These are phyloP conservation scores for Irpex sp. DNA, from an alignment of 1,284 basidiomycete species.

Conservation along the genomic window DNA sequence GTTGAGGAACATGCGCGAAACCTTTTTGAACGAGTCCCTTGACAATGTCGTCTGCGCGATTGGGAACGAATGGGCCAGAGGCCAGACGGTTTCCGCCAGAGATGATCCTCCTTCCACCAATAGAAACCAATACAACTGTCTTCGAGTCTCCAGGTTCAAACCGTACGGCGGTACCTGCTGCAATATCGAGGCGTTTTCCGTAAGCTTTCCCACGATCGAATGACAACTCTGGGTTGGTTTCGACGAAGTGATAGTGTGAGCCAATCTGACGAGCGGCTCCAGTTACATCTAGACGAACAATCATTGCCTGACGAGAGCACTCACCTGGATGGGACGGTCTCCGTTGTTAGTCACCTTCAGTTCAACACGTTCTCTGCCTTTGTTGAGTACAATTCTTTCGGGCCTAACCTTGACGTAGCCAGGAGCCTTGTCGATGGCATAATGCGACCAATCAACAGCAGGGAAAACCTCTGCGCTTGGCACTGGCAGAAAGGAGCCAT, in stretches of 20 bases:
- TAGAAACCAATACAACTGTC: constrained; percentile 79
- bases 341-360: constrained; percentile 90
- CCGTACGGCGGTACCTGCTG: constrained; percentile 92
- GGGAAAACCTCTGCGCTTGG: constrained; percentile 71
- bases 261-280: constrained; percentile 55
- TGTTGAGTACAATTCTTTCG: constrained; percentile 74
- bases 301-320: constrained; percentile 6
- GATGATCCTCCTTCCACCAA: constrained; percentile 72
- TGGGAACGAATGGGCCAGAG: constrained; percentile 47
- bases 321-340: constrained; percentile 90
- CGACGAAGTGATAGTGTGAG: constrained; percentile 93
- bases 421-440: constrained; percentile 55
- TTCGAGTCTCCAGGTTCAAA: constrained; percentile 95
- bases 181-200: constrained; percentile 87
- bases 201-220: constrained; percentile 86
- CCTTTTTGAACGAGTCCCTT: constrained; percentile 42
- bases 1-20: constrained; percentile 64
- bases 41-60: constrained; percentile 46
- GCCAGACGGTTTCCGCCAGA: constrained; percentile 83
- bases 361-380: constrained; percentile 63
- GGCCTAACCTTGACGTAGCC: constrained; percentile 74
- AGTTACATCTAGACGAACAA: not conserved
- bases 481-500: constrained; percentile 89
- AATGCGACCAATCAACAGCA: constrained; percentile 41
- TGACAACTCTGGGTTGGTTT: constrained; percentile 79